Percentiles rank a stretch among this genome's conserved stretches.
Conservation (phyloP, 306 rosid genomes). For the Medicago arabica region DNA sequence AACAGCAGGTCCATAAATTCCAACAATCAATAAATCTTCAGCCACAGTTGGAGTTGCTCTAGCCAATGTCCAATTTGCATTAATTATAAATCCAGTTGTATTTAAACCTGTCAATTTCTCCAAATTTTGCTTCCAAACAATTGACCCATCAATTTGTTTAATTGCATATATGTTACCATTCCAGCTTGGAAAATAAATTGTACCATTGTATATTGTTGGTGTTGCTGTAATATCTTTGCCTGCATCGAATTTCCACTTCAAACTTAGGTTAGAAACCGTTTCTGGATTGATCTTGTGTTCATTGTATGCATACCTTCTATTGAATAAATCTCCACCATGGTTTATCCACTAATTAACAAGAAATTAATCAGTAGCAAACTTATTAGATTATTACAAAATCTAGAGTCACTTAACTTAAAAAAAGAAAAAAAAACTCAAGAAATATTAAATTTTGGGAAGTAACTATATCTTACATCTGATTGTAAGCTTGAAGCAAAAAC, state of each 20-base stretch:
- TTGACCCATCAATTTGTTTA: slow-evolving; percentile 41
- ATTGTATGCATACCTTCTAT: slow-evolving; percentile 60
- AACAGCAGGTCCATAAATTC: slow-evolving; percentile 66
- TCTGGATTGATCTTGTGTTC: slow-evolving; percentile 62
- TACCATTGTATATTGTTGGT: slow-evolving; percentile 55
- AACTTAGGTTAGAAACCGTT: slow-evolving; percentile 42
- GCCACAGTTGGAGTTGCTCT: slow-evolving; percentile 64
- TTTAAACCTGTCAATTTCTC: slow-evolving; percentile 54
- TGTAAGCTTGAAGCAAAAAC: neutral
- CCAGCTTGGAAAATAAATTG: slow-evolving; percentile 77
- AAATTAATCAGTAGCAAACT: neutral
- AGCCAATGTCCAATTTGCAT: slow-evolving; percentile 53
- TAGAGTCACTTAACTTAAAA: neutral
- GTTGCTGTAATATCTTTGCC: slow-evolving; percentile 67
- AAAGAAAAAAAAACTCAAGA: neutral
- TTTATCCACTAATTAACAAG: slow-evolving; percentile 32
- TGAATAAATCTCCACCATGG: slow-evolving; percentile 71
- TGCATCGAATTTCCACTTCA: slow-evolving; percentile 65
- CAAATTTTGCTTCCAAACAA: slow-evolving; percentile 49
- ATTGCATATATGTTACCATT: slow-evolving; percentile 74
- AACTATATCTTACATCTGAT: slow-evolving; percentile 7
- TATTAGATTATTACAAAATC: neutral
- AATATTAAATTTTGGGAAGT: neutral
- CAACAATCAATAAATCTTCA: slow-evolving; percentile 37
- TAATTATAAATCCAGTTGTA: slow-evolving; percentile 44